Percentiles rank a stretch among this genome's conserved stretches.
These are phyloP conservation scores for Penicillium sp. DNA, from an alignment of 2,329 filamentous ascomycete species.

Conservation along the genomic window DNA sequence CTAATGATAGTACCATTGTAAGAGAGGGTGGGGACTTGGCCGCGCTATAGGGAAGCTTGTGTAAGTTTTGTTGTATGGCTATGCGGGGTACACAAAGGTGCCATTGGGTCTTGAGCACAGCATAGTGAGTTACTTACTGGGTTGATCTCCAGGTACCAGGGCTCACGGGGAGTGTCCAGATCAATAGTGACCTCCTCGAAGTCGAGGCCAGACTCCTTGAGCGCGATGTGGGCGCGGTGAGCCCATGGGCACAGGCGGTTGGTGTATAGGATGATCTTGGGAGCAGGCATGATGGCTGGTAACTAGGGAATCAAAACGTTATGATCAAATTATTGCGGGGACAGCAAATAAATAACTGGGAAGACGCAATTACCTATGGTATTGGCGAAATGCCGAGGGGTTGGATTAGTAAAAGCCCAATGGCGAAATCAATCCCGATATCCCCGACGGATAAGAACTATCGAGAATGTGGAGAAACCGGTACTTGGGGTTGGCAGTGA, in stretches of 20 bases:
- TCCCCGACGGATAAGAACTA: constrained; percentile 15
- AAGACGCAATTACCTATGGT: constrained; percentile 15
- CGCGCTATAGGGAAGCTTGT: constrained; percentile 50
- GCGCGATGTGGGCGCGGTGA: constrained; percentile 72
- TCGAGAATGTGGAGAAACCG: constrained; percentile 12
- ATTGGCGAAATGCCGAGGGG: constrained; percentile 21
- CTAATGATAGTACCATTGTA: constrained; percentile 71
- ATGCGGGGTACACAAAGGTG: neutral
- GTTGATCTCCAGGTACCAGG: constrained; percentile 76
- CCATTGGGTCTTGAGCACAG: neutral
- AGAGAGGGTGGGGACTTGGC: constrained; percentile 70
- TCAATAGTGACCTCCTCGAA: constrained; percentile 75
- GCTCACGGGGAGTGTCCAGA: constrained; percentile 65
- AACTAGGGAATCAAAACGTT: neutral
- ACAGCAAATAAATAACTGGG: neutral
- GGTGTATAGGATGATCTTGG: constrained; percentile 68
- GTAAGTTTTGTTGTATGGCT: neutral
- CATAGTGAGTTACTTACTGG: constrained; percentile 48
- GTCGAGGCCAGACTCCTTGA: constrained; percentile 65
- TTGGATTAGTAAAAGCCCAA: constrained; percentile 27
- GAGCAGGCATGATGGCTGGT: constrained; percentile 29
- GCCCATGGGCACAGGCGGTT: constrained; percentile 71
- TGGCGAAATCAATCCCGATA: constrained; percentile 14
- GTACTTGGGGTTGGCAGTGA: neutral
- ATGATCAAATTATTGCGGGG: neutral